A percentile compares a stretch with the other conserved stretches of the same genome.
These are phyloP conservation scores for Peronospora tabacina DNA, from an alignment of 352 stramenopile genomes.

Conservation along the genomic window DNA sequence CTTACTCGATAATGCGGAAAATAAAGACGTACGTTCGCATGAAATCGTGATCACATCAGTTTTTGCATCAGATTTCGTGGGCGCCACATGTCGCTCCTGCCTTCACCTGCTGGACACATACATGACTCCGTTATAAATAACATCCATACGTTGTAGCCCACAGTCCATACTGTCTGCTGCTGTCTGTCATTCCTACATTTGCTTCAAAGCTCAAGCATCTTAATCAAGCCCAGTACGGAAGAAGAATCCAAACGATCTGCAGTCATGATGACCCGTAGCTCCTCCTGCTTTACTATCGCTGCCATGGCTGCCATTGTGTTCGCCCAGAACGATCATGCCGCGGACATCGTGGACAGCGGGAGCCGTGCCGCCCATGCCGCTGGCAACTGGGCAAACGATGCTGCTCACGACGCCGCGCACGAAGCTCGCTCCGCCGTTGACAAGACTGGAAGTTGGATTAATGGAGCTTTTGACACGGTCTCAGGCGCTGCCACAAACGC, in stretches of 20 bases:
- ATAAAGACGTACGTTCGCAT: neutral
- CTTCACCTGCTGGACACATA: neutral
- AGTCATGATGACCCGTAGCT: constrained; percentile 21
- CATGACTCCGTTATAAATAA: neutral
- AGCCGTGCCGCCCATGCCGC: constrained; percentile 12
- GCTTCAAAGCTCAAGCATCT: constrained; percentile 1
- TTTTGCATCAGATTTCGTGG: neutral
- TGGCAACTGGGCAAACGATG: constrained; percentile 6
- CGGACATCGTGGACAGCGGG: constrained; percentile 12
- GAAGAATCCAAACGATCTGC: no score
- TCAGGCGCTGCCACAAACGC: constrained; percentile 9
- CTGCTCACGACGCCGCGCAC: constrained; percentile 5
- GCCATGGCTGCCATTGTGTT: constrained; percentile 5
- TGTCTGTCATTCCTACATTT: constrained; percentile 24
- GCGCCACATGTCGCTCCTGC: constrained; percentile 13
- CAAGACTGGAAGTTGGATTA: constrained; percentile 14
- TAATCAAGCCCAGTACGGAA: neutral
- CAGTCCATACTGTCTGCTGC: neutral
- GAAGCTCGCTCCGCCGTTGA: constrained; percentile 11
- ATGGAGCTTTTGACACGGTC: constrained; percentile 11
- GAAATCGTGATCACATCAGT: neutral
- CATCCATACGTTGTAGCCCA: constrained; percentile 1
- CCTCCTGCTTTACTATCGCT: constrained; percentile 17
- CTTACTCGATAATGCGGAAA: neutral
- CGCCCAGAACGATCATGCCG: constrained; percentile 1